Evolutionary conservation across 805 yeast genomes (phyloP).

Genomic region (Blastobotrys terrestris): DNA sequence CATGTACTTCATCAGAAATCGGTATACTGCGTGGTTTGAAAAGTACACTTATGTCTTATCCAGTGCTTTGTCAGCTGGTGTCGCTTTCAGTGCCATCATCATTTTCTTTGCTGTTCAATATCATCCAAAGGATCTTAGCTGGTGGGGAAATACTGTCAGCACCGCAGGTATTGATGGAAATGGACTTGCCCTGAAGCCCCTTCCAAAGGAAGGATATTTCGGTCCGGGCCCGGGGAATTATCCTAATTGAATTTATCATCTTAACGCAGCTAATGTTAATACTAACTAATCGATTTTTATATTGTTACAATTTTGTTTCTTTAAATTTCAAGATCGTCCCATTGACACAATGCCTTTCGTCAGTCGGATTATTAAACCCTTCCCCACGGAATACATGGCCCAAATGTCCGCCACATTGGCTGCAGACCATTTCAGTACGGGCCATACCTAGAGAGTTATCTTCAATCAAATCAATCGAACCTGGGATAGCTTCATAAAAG

Average conservation of each 20-base stretch:
- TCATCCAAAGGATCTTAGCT: slow-evolving; percentile 37
- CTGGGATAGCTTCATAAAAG: slow-evolving; percentile 83
- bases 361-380: slow-evolving; percentile 82
- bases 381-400: slow-evolving; percentile 96
- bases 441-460: slow-evolving; percentile 71
- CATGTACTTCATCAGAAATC: slow-evolving; percentile 39
- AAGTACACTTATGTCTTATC: slow-evolving; percentile 46
- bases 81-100: slow-evolving; percentile 43
- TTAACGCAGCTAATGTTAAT: too few relatives aligned
- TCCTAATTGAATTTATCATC: neutral
- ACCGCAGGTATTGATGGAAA: slow-evolving; percentile 18
- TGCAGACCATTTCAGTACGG: slow-evolving; percentile 85
- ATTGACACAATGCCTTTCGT: slow-evolving; percentile 93
- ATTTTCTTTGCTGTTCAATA: slow-evolving; percentile 40
- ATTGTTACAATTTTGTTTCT: neutral
- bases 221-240: slow-evolving; percentile 4
- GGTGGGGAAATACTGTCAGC: slow-evolving; percentile 47
- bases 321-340: slow-evolving; percentile 69
- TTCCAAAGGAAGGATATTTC: slow-evolving; percentile 14
- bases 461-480: slow-evolving; percentile 53
- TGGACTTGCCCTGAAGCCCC: slow-evolving; percentile 9
- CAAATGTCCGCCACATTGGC: slow-evolving; percentile 85
- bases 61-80: slow-evolving; percentile 44
- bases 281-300: neutral
- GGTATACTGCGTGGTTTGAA: slow-evolving; percentile 47